Percentiles rank a stretch among this genome's conserved stretches.
Conservation (phyloP, 306 rosid species). For the Inga laurina region DNA sequence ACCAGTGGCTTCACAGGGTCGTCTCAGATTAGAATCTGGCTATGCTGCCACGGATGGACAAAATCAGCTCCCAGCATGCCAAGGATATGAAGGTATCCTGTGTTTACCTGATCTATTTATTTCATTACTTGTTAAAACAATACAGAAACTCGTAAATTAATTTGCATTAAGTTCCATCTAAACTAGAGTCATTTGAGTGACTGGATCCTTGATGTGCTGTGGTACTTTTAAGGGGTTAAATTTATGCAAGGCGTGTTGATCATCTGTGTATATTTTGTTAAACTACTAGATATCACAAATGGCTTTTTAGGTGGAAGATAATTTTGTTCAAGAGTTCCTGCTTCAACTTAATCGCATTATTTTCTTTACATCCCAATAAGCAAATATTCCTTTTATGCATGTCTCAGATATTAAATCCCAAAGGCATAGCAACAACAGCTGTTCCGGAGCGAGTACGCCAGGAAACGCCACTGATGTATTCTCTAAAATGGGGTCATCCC, state of each 20-base stretch:
- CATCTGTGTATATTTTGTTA: conserved; percentile 14
- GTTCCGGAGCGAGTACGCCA: conserved; percentile 63
- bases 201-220: conserved; percentile 18
- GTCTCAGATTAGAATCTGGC: conserved; percentile 50
- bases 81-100: conserved; percentile 67
- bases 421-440: conserved; percentile 54
- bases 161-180: conserved; percentile 15
- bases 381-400: conserved; percentile 36
- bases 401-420: conserved; percentile 62
- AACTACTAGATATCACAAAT: conserved; percentile 12
- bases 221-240: conserved; percentile 10
- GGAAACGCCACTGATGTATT: conserved; percentile 56
- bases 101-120: conserved; percentile 36
- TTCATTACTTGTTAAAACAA: conserved; percentile 23
- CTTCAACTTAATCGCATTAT: conserved; percentile 11
- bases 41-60: conserved; percentile 42
- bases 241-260: not conserved
- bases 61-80: conserved; percentile 41
- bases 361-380: conserved; percentile 27
- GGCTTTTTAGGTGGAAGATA: not conserved
- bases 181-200: conserved; percentile 9
- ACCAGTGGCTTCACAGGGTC: conserved; percentile 43
- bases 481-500: conserved; percentile 67
- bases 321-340: not conserved
- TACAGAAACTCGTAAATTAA: conserved; percentile 20